A percentile compares a stretch with the other conserved stretches of the same genome.
Evolutionary conservation across 129 eudicot genomes (phyloP).

Genomic region (Centaurea solstitialis): DNA sequence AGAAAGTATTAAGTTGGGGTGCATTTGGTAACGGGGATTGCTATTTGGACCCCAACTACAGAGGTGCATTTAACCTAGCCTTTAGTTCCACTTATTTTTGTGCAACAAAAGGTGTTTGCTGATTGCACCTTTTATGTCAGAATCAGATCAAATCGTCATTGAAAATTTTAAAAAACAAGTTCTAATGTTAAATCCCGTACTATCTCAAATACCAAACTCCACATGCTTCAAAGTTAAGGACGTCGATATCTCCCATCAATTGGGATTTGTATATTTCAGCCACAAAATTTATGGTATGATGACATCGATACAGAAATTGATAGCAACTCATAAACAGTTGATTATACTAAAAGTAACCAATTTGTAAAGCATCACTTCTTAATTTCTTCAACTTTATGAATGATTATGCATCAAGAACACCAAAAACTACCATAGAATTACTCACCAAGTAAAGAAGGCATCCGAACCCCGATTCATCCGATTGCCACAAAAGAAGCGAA

Average conservation of each 20-base stretch:
- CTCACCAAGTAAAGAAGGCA: constrained; percentile 94
- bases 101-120: background rate
- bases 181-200: background rate
- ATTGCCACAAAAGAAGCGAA: constrained; percentile 83
- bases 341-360: background rate
- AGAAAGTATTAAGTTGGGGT: too few species aligned
- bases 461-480: constrained; percentile 94
- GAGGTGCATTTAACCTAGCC: too few species aligned
- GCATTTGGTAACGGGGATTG: too few species aligned
- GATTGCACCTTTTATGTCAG: background rate
- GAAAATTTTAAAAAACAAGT: too few species aligned
- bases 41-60: too few species aligned
- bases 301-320: background rate
- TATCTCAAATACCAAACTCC: too few species aligned
- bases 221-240: too few species aligned
- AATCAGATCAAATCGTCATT: background rate
- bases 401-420: background rate
- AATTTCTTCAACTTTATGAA: background rate
- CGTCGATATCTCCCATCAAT: background rate
- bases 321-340: background rate
- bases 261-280: background rate
- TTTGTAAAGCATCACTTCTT: background rate
- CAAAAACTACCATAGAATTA: background rate
- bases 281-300: background rate
- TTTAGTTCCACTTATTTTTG: background rate